Percentiles rank a stretch among this genome's conserved stretches.
Evolutionary conservation across 225 moss, liverwort and hornwort genomes (phyloP).

Genomic region (Bryum argenteum): DNA sequence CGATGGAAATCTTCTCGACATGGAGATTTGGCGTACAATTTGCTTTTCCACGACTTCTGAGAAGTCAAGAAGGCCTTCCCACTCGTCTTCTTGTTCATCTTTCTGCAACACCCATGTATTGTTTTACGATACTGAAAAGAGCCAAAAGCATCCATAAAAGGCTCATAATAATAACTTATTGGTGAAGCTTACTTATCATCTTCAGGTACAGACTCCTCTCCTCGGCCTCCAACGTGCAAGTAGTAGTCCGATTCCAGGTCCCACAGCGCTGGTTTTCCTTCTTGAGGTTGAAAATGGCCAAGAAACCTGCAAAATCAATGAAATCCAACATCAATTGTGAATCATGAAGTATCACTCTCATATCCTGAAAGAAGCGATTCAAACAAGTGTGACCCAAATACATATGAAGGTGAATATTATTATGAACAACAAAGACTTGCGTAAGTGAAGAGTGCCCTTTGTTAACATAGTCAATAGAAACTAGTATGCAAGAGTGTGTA

Average conservation of each 20-base stretch:
- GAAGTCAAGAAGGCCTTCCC: constrained; percentile 30
- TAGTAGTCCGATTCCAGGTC: constrained; percentile 97
- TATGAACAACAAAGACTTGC: no score
- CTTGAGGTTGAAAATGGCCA: constrained; percentile 91
- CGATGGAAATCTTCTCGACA: constrained; percentile 77
- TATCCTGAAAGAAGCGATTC: no score
- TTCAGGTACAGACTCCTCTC: constrained; percentile 56
- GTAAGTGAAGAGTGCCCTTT: no score
- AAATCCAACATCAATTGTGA: not conserved
- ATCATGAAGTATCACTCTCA: no score
- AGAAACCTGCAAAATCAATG: constrained; percentile 58
- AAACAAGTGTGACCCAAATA: no score
- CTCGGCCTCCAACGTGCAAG: constrained; percentile 81
- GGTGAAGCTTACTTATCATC: constrained; percentile 35
- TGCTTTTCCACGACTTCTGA: constrained; percentile 42
- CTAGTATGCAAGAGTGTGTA: constrained; percentile 15
- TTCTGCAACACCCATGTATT: constrained; percentile 27
- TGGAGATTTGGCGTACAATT: constrained; percentile 59
- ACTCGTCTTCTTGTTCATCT: constrained; percentile 28
- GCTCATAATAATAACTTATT: no score
- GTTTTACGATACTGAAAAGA: not conserved
- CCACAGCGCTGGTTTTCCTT: constrained; percentile 93
- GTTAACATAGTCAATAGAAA: no score
- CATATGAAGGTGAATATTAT: no score
- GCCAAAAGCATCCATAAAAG: not conserved